Percentiles rank a stretch among this genome's conserved stretches.
phyloP scores from a whole-genome alignment of 2,329 filamentous ascomycete genomes.

The Paracoccidioides brasiliensis region DNA sequence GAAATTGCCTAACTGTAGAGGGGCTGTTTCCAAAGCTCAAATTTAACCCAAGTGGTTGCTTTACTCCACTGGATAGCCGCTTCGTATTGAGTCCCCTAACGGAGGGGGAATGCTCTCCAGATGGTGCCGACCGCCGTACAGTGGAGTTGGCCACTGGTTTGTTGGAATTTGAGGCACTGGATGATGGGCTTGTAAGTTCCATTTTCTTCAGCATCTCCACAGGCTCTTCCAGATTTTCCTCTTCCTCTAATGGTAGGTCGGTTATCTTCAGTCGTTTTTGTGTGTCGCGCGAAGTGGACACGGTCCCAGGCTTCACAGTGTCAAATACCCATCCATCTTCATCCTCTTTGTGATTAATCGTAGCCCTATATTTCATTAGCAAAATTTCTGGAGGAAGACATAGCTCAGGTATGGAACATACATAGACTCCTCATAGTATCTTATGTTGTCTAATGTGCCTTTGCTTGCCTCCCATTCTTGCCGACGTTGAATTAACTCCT shows the following conservation, averaged over 20 bases:
- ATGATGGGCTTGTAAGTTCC: conserved; percentile 23
- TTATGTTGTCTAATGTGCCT: conserved; percentile 54
- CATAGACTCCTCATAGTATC: conserved; percentile 91
- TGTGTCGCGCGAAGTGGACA: conserved; percentile 43
- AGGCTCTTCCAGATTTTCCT: conserved; percentile 23
- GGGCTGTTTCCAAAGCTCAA: conserved; percentile 89
- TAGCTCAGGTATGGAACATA: conserved; percentile 21
- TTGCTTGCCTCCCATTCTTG: conserved; percentile 69
- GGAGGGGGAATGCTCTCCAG: conserved; percentile 32
- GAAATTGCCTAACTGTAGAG: conserved; percentile 84
- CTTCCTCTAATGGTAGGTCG: conserved; percentile 22
- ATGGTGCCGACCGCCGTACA: conserved; percentile 31
- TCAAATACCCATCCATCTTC: conserved; percentile 93
- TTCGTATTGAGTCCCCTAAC: conserved; percentile 28
- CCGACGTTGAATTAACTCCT: conserved; percentile 70
- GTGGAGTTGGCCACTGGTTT: conserved; percentile 49
- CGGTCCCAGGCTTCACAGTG: conserved; percentile 62
- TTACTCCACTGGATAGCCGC: conserved; percentile 39
- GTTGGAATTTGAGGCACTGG: conserved; percentile 17
- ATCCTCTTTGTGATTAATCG: conserved; percentile 48
- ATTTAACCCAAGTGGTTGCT: conserved; percentile 73
- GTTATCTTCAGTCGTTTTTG: conserved; percentile 35
- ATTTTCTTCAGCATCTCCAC: conserved; percentile 29
- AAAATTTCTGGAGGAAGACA: neutral
- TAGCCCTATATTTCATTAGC: conserved; percentile 36